Evolutionary conservation across 169 alveolate genomes (phyloP).

Genomic region (Plasmodium cynomolgi): DNA sequence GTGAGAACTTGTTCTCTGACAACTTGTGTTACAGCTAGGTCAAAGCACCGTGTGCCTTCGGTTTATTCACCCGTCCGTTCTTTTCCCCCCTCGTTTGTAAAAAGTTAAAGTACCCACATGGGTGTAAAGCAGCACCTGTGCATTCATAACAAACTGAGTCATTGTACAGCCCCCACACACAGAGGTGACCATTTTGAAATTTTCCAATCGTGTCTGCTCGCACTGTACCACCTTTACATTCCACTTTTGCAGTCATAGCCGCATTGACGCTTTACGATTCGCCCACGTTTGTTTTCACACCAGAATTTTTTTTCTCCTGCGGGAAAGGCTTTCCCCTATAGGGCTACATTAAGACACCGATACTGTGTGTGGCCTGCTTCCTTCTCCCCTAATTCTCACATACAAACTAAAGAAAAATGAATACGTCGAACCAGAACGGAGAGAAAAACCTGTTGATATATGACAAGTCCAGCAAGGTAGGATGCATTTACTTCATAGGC

Average conservation of each 20-base stretch:
- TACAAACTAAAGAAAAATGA: constrained; percentile 8
- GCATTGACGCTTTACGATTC: background rate
- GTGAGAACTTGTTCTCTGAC: background rate
- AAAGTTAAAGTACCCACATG: background rate
- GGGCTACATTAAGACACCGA: background rate
- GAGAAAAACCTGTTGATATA: constrained; percentile 54
- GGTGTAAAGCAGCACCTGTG: background rate
- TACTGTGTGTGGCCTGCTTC: background rate
- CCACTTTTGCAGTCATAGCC: background rate
- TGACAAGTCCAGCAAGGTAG: constrained; percentile 64
- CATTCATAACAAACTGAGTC: background rate
- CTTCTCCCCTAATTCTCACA: background rate
- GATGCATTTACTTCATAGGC: constrained; percentile 71
- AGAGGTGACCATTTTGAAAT: background rate
- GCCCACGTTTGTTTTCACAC: background rate
- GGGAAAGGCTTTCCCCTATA: background rate
- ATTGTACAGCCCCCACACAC: background rate
- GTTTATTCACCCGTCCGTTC: background rate
- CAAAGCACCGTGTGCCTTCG: constrained; percentile 11
- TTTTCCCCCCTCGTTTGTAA: background rate
- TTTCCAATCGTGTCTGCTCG: background rate
- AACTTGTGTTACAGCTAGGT: constrained; percentile 8
- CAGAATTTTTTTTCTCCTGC: background rate
- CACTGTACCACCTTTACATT: background rate
- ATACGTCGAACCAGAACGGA: constrained; percentile 2